Evolutionary conservation across 352 stramenopile genomes (phyloP).

Genomic region (Phytophthora pinifolia): DNA sequence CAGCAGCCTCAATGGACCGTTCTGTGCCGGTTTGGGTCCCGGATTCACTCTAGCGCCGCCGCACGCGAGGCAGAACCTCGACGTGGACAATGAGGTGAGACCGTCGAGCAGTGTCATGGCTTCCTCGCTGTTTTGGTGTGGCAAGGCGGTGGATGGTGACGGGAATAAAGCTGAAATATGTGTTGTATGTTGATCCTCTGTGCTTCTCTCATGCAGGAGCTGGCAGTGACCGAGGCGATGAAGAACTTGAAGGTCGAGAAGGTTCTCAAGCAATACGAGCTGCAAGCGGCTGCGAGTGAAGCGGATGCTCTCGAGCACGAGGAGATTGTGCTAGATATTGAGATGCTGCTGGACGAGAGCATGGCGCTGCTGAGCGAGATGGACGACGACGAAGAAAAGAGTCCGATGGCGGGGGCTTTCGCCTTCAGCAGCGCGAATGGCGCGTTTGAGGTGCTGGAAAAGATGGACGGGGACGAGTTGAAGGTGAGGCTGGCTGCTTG

Average conservation of each 20-base stretch:
- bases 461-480: slow-evolving; percentile 69
- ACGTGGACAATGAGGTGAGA: slow-evolving; percentile 42
- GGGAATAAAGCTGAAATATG: not conserved
- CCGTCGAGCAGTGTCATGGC: not conserved
- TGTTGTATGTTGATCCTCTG: not conserved
- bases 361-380: slow-evolving; percentile 36
- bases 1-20: slow-evolving; percentile 76
- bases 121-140: not conserved
- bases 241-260: slow-evolving; percentile 60
- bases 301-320: slow-evolving; percentile 20
- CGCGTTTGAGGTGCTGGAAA: slow-evolving; percentile 64
- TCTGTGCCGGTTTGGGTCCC: slow-evolving; percentile 33
- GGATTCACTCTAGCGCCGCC: slow-evolving; percentile 36
- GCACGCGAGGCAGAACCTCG: slow-evolving; percentile 47
- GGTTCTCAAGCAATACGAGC: slow-evolving; percentile 67
- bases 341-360: slow-evolving; percentile 55
- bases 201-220: slow-evolving; percentile 22
- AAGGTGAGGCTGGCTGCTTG: slow-evolving; percentile 37
- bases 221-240: slow-evolving; percentile 23
- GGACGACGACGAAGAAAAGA: slow-evolving; percentile 37
- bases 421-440: slow-evolving; percentile 58
- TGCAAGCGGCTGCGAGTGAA: slow-evolving; percentile 32
- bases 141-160: no score
- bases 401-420: slow-evolving; percentile 50
- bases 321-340: slow-evolving; percentile 47